Percentiles rank a stretch among this genome's conserved stretches.
phyloP scores from a whole-genome alignment of 2,329 filamentous ascomycete genomes.

The Aplosporella prunicola region DNA sequence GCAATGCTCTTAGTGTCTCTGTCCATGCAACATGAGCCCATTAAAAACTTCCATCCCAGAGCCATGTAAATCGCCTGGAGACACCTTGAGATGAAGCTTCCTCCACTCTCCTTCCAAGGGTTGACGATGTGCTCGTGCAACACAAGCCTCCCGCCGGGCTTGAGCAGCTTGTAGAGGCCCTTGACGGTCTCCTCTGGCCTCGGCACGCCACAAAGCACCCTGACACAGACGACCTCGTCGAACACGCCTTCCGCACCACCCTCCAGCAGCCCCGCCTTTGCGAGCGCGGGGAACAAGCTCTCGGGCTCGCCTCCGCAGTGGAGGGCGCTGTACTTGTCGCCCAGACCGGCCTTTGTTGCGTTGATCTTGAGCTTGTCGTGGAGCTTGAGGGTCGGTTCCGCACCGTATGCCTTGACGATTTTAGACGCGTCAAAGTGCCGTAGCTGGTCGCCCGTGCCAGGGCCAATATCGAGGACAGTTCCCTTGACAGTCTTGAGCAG shows the following conservation, averaged over 20 bases:
- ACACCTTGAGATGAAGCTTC: conserved; percentile 34
- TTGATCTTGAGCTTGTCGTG: conserved; percentile 36
- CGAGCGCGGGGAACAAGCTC: conserved; percentile 36
- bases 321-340: conserved; percentile 41
- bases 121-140: conserved; percentile 49
- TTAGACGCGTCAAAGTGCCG: conserved; percentile 33
- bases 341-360: conserved; percentile 33
- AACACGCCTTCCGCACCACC: conserved; percentile 33
- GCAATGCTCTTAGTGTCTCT: conserved; percentile 39
- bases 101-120: conserved; percentile 34
- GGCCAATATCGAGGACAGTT: conserved; percentile 32
- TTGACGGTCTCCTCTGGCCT: conserved; percentile 35
- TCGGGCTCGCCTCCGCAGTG: conserved; percentile 38
- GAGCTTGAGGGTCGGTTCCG: conserved; percentile 43
- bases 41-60: conserved; percentile 43
- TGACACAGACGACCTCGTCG: conserved; percentile 46
- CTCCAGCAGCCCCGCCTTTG: conserved; percentile 32
- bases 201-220: conserved; percentile 48
- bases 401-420: conserved; percentile 43
- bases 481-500: conserved; percentile 23
- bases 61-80: conserved; percentile 38
- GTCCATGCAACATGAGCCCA: conserved; percentile 44
- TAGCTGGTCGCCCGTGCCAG: conserved; percentile 45
- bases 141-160: conserved; percentile 46
- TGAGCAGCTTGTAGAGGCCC: conserved; percentile 42